Evolutionary conservation across 768 basidiomycete species (phyloP), one percentile per base, ranked within the genome.

Genomic region (Lactarius quietus): DNA sequence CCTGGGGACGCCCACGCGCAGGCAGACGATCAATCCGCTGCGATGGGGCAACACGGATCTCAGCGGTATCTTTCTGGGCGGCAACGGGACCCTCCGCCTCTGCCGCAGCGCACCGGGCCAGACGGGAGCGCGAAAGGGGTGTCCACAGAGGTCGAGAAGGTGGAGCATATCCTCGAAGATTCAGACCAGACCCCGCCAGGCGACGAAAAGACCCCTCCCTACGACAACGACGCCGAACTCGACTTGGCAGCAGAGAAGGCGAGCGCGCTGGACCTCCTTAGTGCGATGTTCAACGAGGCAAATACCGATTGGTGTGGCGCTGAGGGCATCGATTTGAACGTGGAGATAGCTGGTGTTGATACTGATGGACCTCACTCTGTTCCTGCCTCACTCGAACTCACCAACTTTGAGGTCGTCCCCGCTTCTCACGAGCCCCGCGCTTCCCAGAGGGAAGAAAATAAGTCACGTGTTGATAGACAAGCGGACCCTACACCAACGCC

Each of bases 31-130:
- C 69, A 91, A 93, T 70, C 86, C 90, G 69, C 82, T 84, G 18
- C 81, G 81, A 57, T 93, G 85, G 80, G 88, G 85, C 28, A 87
- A 88, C 51, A 79, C 80, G 20, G 86, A 91, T 73, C 70, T 92
- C 70, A 89, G 84, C 63, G 92, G 90, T 3, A 75, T 83, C 28
- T 88, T 90, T 74, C 71, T 92, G 70, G 87, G 74, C 35, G 65
- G 67, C 7, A 38, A 10, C 51, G 28, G 4, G 31, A 67, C 18
- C 3, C 3, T 33, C n/a, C n/a, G 33, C 33, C 33, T 33, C 33
- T 8, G 33, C 33, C 33, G 33, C 33, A n/a, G n/a, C n/a, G n/a
- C n/a, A n/a, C n/a, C n/a, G n/a, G n/a, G n/a, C n/a, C n/a, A n/a
- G n/a, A n/a, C n/a, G n/a, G n/a, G n/a, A n/a, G n/a, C n/a, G n/a